Base-by-base conservation (phyloP, 1,284 basidiomycete species). In the Neolentinus lepideus region DNA sequence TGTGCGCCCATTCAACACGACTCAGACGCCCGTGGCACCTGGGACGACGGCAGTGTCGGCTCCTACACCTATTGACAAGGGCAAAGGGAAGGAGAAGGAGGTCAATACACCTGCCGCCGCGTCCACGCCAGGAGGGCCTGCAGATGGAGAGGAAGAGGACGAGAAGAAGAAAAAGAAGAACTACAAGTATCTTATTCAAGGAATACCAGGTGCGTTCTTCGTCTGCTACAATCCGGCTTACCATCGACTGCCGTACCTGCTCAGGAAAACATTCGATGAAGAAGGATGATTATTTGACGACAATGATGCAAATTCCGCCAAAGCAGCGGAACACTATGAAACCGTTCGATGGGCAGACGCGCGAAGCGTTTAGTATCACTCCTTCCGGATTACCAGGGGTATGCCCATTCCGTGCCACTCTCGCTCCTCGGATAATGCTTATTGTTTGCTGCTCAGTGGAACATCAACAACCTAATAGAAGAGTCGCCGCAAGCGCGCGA, bases 211-310 rank as follows among this genome's bases (percentile, higher is more conserved):
- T 86, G 67, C 63, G 82, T 76, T 52, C 26, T 25, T 54, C 53
- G 21, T 58, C 36, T 54, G 56, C 21, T 36, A 46, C 51, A 38
- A 6, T 50, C 25, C 51, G 24, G 47, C 52, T 51, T 53, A 36
- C 58, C 25, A 47, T 54, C 24, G 55, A 21, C 51, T 55, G 53
- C 50, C 50, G 51, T 53, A 27, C 43, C 36, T 3, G 62, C 45
- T 16, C 35, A 87, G 85, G 88, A 55, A 89, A 88, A 69, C 88
- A 90, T 62, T 88, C 88, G n/a, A 77, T 80, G 75, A 89, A 88
- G 74, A 90, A 87, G 67, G 88, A 90, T 61, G 83, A 87, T 58
- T 88, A 83, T 67, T 69, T 90, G 53, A 77, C 75, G 45, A 81
- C 70, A 1, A 79, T 81, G 60, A 86, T 90, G 70, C 75, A 80